Conservation (phyloP, 1,284 basidiomycete species). For the Sanguinoderma infundibulare region DNA sequence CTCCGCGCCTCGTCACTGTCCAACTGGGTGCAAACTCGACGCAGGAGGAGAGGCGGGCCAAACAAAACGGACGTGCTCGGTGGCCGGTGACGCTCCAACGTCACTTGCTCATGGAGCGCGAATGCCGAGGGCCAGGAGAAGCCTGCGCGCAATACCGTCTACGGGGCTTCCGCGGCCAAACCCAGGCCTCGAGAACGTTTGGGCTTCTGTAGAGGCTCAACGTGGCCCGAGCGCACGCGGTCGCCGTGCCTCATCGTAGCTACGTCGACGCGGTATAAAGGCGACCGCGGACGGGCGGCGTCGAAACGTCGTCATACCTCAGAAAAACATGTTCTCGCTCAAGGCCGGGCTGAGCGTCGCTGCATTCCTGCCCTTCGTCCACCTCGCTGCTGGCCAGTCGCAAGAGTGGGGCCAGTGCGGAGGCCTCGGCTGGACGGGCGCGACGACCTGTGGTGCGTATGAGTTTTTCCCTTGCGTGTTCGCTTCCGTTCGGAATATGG, state of each 20-base stretch:
- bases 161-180: constrained; percentile 8
- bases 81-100: neutral
- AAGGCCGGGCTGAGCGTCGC: constrained; percentile 22
- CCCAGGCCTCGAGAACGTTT: neutral
- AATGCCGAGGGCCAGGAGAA: neutral
- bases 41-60: neutral
- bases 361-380: constrained; percentile 31
- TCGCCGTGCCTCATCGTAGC: neutral
- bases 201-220: neutral
- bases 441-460: constrained; percentile 43
- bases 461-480: neutral
- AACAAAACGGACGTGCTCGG: neutral
- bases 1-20: neutral
- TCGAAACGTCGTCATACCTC: neutral
- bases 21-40: neutral
- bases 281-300: neutral
- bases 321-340: constrained; percentile 15
- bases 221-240: neutral
- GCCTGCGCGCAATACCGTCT: neutral
- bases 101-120: neutral
- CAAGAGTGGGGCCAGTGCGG: constrained; percentile 41
- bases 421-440: constrained; percentile 40
- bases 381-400: constrained; percentile 38
- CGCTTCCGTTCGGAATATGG: constrained; percentile 1
- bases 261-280: neutral